Percentiles rank a stretch among this genome's conserved stretches.
These are phyloP conservation scores for Penicillium brasilianum DNA, from an alignment of 2,329 filamentous ascomycete genomes.

Conservation along the genomic window DNA sequence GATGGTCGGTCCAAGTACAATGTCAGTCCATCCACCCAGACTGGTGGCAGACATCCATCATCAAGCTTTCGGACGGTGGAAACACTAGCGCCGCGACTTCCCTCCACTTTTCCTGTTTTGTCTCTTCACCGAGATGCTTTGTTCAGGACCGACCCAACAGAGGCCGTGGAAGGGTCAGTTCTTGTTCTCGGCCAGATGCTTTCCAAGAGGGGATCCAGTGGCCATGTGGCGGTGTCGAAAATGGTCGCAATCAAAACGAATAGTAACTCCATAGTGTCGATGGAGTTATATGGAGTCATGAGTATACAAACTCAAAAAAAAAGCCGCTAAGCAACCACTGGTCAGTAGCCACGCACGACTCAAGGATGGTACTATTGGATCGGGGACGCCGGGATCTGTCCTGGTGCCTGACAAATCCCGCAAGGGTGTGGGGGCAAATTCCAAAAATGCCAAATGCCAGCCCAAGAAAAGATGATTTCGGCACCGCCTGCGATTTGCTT, in stretches of 20 bases:
- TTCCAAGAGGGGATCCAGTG: neutral
- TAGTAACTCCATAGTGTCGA: neutral
- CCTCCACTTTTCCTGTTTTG: constrained; percentile 9
- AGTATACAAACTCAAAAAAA: constrained; percentile 4
- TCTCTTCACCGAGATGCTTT: constrained; percentile 19
- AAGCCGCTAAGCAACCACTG: too few species aligned
- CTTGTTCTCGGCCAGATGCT: neutral
- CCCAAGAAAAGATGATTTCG: constrained; percentile 6
- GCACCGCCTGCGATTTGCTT: constrained; percentile 20
- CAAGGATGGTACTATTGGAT: constrained; percentile 14
- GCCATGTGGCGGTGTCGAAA: constrained; percentile 4
- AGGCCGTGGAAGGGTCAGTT: neutral
- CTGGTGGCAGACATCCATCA: neutral
- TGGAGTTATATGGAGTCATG: neutral
- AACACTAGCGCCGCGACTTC: constrained; percentile 13
- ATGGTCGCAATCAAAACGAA: constrained; percentile 1
- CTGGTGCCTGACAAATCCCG: constrained; percentile 22
- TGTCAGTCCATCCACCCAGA: neutral
- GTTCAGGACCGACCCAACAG: neutral
- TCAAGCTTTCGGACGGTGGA: constrained; percentile 21
- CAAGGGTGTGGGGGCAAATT: constrained; percentile 9
- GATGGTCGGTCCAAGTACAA: too few species aligned
- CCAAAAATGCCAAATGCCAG: neutral
- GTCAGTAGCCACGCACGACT: neutral
- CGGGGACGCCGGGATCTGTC: constrained; percentile 25